Evolutionary conservation across 2,329 filamentous ascomycete genomes (phyloP).

Genomic region (Aspergillus viridinutans): DNA sequence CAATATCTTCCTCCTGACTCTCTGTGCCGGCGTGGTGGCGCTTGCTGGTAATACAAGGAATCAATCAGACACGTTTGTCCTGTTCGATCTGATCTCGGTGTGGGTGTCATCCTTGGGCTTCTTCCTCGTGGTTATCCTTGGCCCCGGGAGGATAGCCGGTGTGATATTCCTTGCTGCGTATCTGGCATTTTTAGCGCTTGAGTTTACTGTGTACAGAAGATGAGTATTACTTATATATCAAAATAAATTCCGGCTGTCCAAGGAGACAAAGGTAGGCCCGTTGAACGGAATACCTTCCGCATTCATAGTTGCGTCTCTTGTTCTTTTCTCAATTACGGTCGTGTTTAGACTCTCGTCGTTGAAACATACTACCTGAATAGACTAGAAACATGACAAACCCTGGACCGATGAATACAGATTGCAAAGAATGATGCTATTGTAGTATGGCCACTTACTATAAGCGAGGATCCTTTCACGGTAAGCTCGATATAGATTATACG

Average conservation of each 20-base stretch:
- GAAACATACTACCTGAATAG: too few species aligned
- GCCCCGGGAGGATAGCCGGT: slow-evolving; percentile 15
- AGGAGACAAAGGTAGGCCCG: not conserved
- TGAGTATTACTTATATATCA: not conserved
- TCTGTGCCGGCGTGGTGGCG: slow-evolving; percentile 42
- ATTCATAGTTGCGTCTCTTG: too few species aligned
- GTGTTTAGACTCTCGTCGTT: too few species aligned
- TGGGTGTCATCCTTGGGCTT: slow-evolving; percentile 18
- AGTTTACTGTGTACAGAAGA: slow-evolving; percentile 23
- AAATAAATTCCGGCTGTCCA: not conserved
- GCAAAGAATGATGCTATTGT: too few species aligned
- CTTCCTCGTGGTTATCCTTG: slow-evolving; percentile 13
- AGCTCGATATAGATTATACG: too few species aligned
- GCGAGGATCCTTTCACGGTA: too few species aligned
- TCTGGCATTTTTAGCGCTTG: slow-evolving; percentile 31
- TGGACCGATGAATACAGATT: too few species aligned
- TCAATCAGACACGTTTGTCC: slow-evolving; percentile 12
- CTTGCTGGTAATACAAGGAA: slow-evolving; percentile 4
- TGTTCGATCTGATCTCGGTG: slow-evolving; percentile 22
- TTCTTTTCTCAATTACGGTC: too few species aligned
- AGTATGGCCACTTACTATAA: too few species aligned
- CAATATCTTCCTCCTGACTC: slow-evolving; percentile 52
- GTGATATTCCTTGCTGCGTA: slow-evolving; percentile 29
- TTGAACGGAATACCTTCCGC: too few species aligned
- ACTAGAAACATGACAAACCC: too few species aligned